A percentile compares a stretch with the other conserved stretches of the same genome.
phyloP scores from a whole-genome alignment of 345 rosid genomes.

The Dipteronia sinensis region DNA sequence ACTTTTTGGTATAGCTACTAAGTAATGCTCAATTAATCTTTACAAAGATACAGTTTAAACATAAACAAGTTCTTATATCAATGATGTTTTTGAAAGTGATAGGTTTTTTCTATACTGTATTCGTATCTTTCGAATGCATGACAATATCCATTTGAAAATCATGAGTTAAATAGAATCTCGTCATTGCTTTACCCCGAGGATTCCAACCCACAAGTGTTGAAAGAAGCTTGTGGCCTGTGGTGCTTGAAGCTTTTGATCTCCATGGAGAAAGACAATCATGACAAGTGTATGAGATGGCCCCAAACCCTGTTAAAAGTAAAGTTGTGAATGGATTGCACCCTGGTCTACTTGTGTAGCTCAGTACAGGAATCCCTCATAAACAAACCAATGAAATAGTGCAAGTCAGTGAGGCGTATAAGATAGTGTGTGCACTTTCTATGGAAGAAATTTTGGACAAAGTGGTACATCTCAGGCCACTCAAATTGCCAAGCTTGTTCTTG shows the following conservation, averaged over 20 bases:
- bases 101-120: background rate
- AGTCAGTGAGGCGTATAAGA: background rate
- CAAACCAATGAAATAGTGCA: background rate
- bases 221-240: background rate
- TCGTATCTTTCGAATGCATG: background rate
- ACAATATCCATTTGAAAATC: background rate
- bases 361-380: background rate
- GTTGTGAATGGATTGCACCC: background rate
- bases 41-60: background rate
- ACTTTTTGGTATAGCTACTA: background rate
- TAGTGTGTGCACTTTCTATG: too few relatives aligned
- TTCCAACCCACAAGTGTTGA: background rate
- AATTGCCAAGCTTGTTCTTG: background rate
- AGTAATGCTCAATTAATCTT: background rate
- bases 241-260: background rate
- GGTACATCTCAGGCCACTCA: background rate
- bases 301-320: too few relatives aligned
- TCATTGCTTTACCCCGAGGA: too few relatives aligned
- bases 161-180: background rate
- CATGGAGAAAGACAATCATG: background rate
- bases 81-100: background rate
- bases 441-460: background rate
- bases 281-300: background rate
- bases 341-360: background rate
- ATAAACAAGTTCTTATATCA: background rate